phyloP scores from a whole-genome alignment of 2,329 filamentous ascomycete species.

The Clathrospora elynae region DNA sequence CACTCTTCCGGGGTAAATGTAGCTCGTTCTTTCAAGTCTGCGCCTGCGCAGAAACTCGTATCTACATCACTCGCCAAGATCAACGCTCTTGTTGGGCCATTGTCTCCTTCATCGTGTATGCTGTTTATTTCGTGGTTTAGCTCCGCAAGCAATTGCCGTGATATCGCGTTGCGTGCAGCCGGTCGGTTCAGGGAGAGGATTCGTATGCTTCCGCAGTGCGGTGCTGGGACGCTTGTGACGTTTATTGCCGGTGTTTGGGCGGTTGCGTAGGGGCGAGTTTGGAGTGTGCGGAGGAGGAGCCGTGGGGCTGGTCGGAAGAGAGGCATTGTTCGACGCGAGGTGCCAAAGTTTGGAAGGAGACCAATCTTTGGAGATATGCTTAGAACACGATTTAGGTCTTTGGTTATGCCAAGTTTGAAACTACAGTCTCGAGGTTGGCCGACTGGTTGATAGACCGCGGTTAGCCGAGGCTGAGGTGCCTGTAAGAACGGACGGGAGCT shows the following conservation, averaged over 20 bases:
- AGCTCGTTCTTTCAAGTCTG: conserved; percentile 87
- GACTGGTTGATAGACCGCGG: too few species aligned
- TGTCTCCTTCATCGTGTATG: conserved; percentile 65
- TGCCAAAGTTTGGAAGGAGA: too few species aligned
- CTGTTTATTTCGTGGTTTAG: conserved; percentile 74
- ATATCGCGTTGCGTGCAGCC: conserved; percentile 87
- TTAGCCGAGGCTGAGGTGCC: too few species aligned
- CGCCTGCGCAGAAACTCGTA: conserved; percentile 87
- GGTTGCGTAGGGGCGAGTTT: conserved; percentile 47
- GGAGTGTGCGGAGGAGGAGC: conserved; percentile 30
- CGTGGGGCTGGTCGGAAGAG: conserved; percentile 27
- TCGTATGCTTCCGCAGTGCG: conserved; percentile 81
- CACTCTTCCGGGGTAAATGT: conserved; percentile 80
- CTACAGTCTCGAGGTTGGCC: too few species aligned
- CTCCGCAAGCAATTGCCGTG: conserved; percentile 72
- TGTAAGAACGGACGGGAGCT: too few species aligned
- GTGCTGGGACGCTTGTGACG: conserved; percentile 75
- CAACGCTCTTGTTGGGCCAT: conserved; percentile 73
- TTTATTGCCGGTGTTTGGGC: conserved; percentile 64
- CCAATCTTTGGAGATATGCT: too few species aligned
- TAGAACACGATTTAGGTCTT: too few species aligned
- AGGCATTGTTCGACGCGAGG: too few species aligned
- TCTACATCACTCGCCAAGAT: conserved; percentile 86
- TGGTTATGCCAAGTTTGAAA: too few species aligned
- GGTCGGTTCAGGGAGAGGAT: conserved; percentile 88